phyloP scores from a whole-genome alignment of 2,329 filamentous ascomycete genomes.

The Fusarium albidum region DNA sequence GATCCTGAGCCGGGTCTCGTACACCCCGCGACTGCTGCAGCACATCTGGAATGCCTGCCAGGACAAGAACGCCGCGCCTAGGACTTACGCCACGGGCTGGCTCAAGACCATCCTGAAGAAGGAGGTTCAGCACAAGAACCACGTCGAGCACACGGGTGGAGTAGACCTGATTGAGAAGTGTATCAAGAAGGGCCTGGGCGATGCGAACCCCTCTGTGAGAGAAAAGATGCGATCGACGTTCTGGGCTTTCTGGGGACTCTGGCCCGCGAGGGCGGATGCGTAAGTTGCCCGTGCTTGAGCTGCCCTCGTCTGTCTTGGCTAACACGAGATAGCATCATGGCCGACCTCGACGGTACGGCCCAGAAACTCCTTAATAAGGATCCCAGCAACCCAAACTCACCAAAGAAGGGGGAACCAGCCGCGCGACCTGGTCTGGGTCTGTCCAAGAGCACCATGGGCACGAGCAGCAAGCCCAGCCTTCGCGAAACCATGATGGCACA shows the following conservation, averaged over 20 bases:
- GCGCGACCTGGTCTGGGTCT: constrained; percentile 66
- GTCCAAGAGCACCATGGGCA: constrained; percentile 68
- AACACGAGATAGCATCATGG: constrained; percentile 70
- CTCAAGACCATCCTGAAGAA: constrained; percentile 82
- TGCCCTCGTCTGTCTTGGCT: constrained; percentile 24
- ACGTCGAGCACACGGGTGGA: constrained; percentile 85
- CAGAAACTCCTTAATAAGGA: constrained; percentile 85
- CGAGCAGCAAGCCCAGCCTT: constrained; percentile 70
- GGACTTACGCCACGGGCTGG: constrained; percentile 83
- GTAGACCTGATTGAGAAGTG: constrained; percentile 86
- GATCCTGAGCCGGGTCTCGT: constrained; percentile 81
- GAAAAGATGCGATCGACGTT: constrained; percentile 86
- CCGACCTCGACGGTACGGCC: constrained; percentile 78
- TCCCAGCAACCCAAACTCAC: constrained; percentile 78
- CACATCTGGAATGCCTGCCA: constrained; percentile 84
- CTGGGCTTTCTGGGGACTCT: constrained; percentile 82
- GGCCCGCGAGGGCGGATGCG: constrained; percentile 79
- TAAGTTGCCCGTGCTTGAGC: constrained; percentile 51
- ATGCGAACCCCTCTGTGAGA: constrained; percentile 89
- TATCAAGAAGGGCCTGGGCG: constrained; percentile 85
- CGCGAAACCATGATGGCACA: constrained; percentile 87
- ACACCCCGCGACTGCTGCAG: constrained; percentile 82
- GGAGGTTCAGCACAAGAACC: constrained; percentile 78
- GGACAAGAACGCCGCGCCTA: constrained; percentile 92
- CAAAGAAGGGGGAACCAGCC: constrained; percentile 59